Percentiles rank a stretch among this genome's conserved stretches.
phyloP scores from a whole-genome alignment of 2,329 filamentous ascomycete genomes.

The Albifimbria verrucaria region DNA sequence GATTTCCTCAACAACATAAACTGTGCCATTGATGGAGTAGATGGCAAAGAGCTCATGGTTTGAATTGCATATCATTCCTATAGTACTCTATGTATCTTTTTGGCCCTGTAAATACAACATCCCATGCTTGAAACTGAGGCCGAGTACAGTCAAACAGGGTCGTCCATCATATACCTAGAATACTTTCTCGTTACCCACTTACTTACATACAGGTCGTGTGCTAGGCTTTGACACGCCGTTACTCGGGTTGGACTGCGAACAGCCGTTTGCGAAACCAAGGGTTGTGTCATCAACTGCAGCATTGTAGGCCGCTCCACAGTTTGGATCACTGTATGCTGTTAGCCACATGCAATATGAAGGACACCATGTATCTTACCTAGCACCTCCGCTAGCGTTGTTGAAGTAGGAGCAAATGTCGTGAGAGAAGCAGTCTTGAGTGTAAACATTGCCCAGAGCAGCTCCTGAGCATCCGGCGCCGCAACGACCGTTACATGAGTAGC shows the following conservation, averaged over 20 bases:
- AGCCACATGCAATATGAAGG: background rate
- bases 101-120: no score
- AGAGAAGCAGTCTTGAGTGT: conserved; percentile 48
- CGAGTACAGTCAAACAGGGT: no score
- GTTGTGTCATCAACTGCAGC: conserved; percentile 41
- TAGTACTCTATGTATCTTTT: no score
- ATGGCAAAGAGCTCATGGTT: no score
- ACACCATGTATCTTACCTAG: conserved; percentile 27
- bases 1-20: no score
- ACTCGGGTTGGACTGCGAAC: conserved; percentile 30
- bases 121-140: no score
- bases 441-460: conserved; percentile 39
- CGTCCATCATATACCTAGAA: no score
- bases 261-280: conserved; percentile 29
- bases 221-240: conserved; percentile 21
- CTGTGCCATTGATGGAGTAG: no score
- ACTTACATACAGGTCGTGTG: conserved; percentile 21
- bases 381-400: conserved; percentile 42
- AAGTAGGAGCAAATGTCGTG: conserved; percentile 51
- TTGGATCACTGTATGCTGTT: conserved; percentile 34
- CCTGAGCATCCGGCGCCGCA: conserved; percentile 45
- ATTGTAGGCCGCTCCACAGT: conserved; percentile 42
- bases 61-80: no score
- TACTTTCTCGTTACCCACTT: no score
- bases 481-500: conserved; percentile 46